Evolutionary conservation across 345 rosid genomes (phyloP), one percentile per base, ranked within the genome.

Genomic region (Corymbia maculata): DNA sequence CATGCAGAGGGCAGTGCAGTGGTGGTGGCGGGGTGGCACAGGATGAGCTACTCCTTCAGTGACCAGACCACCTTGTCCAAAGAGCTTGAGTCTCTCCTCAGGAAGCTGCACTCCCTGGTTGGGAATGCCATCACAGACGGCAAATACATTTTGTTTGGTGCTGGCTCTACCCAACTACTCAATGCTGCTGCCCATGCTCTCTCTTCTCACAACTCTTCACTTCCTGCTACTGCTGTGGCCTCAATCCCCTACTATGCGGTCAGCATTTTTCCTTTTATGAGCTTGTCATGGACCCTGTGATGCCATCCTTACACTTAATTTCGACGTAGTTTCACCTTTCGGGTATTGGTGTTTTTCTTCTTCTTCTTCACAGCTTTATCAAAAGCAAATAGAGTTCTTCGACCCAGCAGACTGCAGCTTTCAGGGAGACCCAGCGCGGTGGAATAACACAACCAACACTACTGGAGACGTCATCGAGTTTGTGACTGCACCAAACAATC

Each of bases 401-500:
- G 61, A 61, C 8, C 92, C 95, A 2, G 79, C 6, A 68, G 88
- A 91, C 51, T 90, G 85, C 87, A 82, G 87, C 88, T 95, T 93
- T 64, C 88, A 88, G 89, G 99, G 98, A 86, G 97, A 96, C 85
- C 52, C 92, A 30, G 87, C 92, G 4, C 11, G 9, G 2, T 94
- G 95, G 95, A 85, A 89, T 66, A 88, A 90, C 22, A 87, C 13
- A 24, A 87, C 94, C 4, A 91, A 92, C 87, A 88, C 51, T 7
- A 52, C 70, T 9, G 85, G 47, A 47, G 68, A 91, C 57, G 36
- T 93, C 26, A 89, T 97, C 61, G 98, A 97, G 91, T 89, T 97
- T 79, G 98, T 95, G 4, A 95, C 98, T n/a, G 92, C 97, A 64
- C 99, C 99, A 1, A 95, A 94, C 91, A 97, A 97, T 89, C 99